Conservation (phyloP, 1,139 yeast species). For the Scheffersomyces parashehatae region DNA sequence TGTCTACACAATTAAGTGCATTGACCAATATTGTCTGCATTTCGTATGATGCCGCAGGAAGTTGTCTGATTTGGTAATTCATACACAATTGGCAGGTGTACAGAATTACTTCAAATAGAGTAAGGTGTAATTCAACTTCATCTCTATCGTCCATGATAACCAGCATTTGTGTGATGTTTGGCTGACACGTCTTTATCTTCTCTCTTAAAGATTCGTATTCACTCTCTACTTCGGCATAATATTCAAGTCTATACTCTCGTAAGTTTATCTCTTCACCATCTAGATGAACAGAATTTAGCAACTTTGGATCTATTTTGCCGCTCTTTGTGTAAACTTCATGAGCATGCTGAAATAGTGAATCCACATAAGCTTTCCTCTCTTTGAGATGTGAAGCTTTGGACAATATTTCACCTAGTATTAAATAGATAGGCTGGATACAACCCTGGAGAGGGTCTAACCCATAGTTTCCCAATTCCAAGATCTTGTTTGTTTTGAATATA, state of each 20-base stretch:
- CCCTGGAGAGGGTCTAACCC: conserved; percentile 19
- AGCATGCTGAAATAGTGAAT: conserved; percentile 1
- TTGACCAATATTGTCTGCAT: conserved; percentile 5
- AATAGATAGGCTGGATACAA: conserved; percentile 7
- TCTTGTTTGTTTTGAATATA: conserved; percentile 7
- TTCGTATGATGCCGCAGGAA: conserved; percentile 3
- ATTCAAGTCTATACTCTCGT: conserved; percentile 1
- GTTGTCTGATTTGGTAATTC: conserved; percentile 2
- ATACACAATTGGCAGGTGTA: conserved; percentile 5
- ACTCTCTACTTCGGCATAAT: neutral
- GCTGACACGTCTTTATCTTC: neutral
- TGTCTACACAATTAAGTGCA: conserved; percentile 2
- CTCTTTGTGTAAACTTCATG: neutral
- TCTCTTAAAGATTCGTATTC: neutral
- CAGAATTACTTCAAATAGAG: conserved; percentile 5
- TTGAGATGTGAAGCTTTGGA: conserved; percentile 1
- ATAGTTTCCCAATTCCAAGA: conserved; percentile 4
- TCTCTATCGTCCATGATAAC: neutral
- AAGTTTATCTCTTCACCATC: conserved; percentile 1
- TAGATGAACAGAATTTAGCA: neutral
- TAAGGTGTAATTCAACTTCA: conserved; percentile 4
- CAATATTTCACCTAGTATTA: conserved; percentile 8
- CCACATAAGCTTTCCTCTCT: neutral
- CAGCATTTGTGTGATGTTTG: conserved; percentile 1
- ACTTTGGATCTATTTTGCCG: neutral